Conservation (phyloP, 306 rosid genomes). For the Argentina anserina region DNA sequence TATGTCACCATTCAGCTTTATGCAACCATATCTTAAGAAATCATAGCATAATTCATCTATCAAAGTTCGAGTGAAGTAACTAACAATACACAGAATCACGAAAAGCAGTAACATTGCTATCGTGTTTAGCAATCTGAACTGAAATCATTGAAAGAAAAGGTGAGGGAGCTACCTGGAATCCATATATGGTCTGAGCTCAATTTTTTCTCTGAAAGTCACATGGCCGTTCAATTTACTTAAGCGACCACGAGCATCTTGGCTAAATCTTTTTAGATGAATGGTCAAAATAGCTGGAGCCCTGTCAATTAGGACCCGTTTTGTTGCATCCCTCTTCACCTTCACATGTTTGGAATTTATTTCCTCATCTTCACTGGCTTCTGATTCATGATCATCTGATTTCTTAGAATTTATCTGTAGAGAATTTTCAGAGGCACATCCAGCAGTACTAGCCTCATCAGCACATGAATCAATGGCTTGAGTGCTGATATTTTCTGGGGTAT, state of each 20-base stretch:
- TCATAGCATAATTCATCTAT: neutral
- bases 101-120: neutral
- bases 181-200: constrained; percentile 82
- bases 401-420: constrained; percentile 24
- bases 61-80: neutral
- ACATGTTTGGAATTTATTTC: constrained; percentile 41
- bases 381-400: constrained; percentile 23
- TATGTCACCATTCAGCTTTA: constrained; percentile 1
- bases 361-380: constrained; percentile 34
- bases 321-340: constrained; percentile 85
- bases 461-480: constrained; percentile 37
- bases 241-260: constrained; percentile 95
- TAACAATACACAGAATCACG: neutral
- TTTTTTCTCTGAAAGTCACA: constrained; percentile 61
- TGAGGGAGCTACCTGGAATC: constrained; percentile 60
- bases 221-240: constrained; percentile 87
- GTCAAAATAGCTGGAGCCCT: constrained; percentile 79
- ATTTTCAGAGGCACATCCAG: constrained; percentile 17
- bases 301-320: constrained; percentile 68
- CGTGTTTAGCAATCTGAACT: constrained; percentile 10
- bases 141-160: constrained; percentile 17
- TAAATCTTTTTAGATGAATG: constrained; percentile 88
- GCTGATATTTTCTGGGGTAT: constrained; percentile 39
- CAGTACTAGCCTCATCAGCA: constrained; percentile 18
- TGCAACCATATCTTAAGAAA: neutral